Evolutionary conservation across 495 filamentous ascomycete species (phyloP).

Genomic region (Staphylotrichum longicolle): DNA sequence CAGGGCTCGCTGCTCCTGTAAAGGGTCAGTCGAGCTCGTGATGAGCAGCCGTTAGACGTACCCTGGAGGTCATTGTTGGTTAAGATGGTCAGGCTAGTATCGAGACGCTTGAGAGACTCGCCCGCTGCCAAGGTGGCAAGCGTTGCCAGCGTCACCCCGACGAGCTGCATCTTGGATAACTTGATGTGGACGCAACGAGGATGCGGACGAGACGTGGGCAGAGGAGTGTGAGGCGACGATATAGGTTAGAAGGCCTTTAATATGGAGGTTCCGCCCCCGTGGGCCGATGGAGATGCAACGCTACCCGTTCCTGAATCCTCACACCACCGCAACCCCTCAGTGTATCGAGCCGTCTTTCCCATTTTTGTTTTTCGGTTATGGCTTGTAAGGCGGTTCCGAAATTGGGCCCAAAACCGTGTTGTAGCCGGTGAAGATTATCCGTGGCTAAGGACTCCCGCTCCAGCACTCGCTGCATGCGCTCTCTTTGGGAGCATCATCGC

Average conservation of each 20-base stretch:
- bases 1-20: constrained; percentile 38
- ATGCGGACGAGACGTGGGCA: not conserved
- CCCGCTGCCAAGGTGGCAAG: constrained; percentile 26
- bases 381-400: constrained; percentile 1
- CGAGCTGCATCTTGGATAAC: constrained; percentile 18
- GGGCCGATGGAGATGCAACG: not conserved
- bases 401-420: constrained; percentile 2
- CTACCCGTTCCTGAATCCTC: not conserved
- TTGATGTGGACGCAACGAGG: not conserved
- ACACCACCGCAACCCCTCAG: not conserved
- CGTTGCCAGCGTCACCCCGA: constrained; percentile 8
- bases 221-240: not conserved
- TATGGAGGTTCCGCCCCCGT: constrained; percentile 4
- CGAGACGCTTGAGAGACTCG: constrained; percentile 35
- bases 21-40: constrained; percentile 7
- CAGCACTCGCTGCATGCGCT: too few species aligned
- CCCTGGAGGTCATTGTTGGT: constrained; percentile 46
- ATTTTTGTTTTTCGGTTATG: constrained; percentile 12
- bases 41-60: constrained; percentile 16
- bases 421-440: constrained; percentile 14
- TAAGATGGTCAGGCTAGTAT: constrained; percentile 39
- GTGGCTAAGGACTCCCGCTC: not conserved
- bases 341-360: not conserved
- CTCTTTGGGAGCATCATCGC: too few species aligned
- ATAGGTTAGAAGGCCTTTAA: not conserved